phyloP scores from a whole-genome alignment of 2,329 filamentous ascomycete species.

The Trichoderma citrinoviride region DNA sequence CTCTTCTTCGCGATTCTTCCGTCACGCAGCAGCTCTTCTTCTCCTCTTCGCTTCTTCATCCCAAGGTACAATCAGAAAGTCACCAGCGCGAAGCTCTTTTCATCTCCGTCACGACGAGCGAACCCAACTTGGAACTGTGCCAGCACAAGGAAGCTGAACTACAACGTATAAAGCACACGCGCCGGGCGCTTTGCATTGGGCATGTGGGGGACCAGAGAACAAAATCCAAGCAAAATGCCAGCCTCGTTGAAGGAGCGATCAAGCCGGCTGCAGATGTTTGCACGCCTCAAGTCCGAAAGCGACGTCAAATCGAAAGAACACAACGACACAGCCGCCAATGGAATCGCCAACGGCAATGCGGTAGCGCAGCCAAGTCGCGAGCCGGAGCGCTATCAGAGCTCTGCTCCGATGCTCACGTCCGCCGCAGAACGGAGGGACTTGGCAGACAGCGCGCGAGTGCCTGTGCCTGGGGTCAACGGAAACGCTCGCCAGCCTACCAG shows the following conservation, averaged over 20 bases:
- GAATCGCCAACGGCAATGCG: slow-evolving; percentile 19
- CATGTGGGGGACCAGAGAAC: not conserved
- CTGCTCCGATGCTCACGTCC: slow-evolving; percentile 20
- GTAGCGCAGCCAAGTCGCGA: slow-evolving; percentile 24
- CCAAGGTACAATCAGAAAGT: too few relatives aligned
- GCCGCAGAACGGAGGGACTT: slow-evolving; percentile 31
- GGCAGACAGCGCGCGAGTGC: slow-evolving; percentile 37
- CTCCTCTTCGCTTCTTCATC: not conserved
- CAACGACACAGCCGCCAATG: not conserved
- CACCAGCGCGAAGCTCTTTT: not conserved
- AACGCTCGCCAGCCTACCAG: slow-evolving; percentile 30
- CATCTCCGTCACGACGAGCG: not conserved
- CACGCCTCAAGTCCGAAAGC: slow-evolving; percentile 29
- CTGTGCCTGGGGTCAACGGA: slow-evolving; percentile 32
- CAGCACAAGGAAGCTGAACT: not conserved
- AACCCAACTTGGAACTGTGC: not conserved
- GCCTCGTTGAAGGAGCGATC: slow-evolving; percentile 34
- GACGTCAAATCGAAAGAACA: slow-evolving; percentile 20
- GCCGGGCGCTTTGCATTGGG: not conserved
- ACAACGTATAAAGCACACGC: not conserved
- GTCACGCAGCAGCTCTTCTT: not conserved
- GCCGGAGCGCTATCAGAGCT: slow-evolving; percentile 26
- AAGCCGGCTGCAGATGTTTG: slow-evolving; percentile 35
- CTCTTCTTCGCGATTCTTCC: slow-evolving; percentile 9
- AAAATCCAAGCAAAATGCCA: slow-evolving; percentile 28